Evolutionary conservation across 2,329 filamentous ascomycete species (phyloP).

Genomic region (Colletotrichum sp.): DNA sequence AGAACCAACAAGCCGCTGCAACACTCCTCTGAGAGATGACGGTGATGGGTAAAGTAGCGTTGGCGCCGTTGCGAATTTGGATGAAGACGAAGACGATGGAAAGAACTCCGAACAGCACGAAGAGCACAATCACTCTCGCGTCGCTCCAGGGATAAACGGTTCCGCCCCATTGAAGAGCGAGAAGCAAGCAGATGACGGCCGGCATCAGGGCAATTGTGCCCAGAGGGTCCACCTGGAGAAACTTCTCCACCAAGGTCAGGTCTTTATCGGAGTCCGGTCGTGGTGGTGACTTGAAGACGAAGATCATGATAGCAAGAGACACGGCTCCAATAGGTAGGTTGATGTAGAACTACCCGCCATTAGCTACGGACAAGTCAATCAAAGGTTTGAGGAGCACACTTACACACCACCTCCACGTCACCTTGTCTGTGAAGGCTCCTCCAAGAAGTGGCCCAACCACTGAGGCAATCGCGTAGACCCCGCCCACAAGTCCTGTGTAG

Average conservation of each 20-base stretch:
- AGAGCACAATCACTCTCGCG: slow-evolving; percentile 34
- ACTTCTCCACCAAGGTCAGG: background rate
- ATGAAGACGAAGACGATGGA: slow-evolving; percentile 31
- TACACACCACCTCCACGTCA: slow-evolving; percentile 36
- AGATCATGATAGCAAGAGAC: slow-evolving; percentile 29
- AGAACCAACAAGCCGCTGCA: slow-evolving; percentile 23
- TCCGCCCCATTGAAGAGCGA: slow-evolving; percentile 50
- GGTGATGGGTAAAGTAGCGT: slow-evolving; percentile 39
- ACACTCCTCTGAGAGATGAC: slow-evolving; percentile 39
- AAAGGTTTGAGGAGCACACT: background rate
- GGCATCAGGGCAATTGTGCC: slow-evolving; percentile 25
- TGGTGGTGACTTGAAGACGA: slow-evolving; percentile 22
- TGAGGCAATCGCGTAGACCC: slow-evolving; percentile 41
- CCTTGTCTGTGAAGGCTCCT: slow-evolving; percentile 30
- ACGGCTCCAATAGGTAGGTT: slow-evolving; percentile 31
- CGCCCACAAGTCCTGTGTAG: slow-evolving; percentile 41
- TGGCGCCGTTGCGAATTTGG: slow-evolving; percentile 34
- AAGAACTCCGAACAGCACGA: slow-evolving; percentile 35
- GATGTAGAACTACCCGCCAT: slow-evolving; percentile 25
- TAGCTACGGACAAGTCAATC: background rate
- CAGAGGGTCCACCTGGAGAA: slow-evolving; percentile 25
- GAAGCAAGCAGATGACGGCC: slow-evolving; percentile 40
- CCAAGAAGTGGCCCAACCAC: slow-evolving; percentile 28
- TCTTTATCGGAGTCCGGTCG: background rate
- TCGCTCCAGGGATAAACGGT: slow-evolving; percentile 34